Evolutionary conservation across 768 basidiomycete species (phyloP).

Genomic region (Termitomyces sp.): DNA sequence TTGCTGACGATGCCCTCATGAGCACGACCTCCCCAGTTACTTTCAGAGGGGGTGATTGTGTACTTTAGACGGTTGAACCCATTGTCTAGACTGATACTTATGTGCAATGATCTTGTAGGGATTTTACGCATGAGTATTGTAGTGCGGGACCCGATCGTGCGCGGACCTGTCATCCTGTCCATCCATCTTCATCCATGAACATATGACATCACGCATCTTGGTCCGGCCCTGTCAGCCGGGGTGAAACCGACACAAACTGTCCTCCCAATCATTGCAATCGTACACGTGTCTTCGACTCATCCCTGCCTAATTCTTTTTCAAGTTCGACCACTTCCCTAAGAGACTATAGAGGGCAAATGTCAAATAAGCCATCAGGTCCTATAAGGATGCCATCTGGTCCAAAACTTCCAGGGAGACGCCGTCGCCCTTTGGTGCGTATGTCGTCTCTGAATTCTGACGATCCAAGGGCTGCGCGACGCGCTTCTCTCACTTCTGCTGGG

Average conservation of each 20-base stretch:
- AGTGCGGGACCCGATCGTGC: no score
- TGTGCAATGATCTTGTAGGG: no score
- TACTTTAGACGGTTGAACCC: conserved; percentile 28
- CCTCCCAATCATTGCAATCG: no score
- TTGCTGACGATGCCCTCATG: no score
- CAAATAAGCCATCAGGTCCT: conserved; percentile 7
- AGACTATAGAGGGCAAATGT: neutral
- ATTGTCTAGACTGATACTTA: no score
- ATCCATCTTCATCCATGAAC: no score
- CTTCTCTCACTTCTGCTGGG: conserved; percentile 35
- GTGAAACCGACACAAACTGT: no score
- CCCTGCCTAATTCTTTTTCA: neutral
- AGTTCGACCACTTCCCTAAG: neutral
- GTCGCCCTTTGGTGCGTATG: conserved; percentile 27
- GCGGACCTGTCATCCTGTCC: no score
- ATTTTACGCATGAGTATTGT: no score
- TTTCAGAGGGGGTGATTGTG: conserved; percentile 48
- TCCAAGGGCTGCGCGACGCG: conserved; percentile 25
- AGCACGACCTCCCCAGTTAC: conserved; percentile 36
- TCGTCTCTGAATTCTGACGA: conserved; percentile 23
- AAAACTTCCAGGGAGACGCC: conserved; percentile 23
- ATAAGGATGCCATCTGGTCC: conserved; percentile 22
- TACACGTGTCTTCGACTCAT: neutral
- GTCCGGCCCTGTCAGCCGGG: neutral
- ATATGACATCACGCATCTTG: neutral